Evolutionary conservation across 176 grass and related monocot species (phyloP).

Genomic region (Juncus inflexus): DNA sequence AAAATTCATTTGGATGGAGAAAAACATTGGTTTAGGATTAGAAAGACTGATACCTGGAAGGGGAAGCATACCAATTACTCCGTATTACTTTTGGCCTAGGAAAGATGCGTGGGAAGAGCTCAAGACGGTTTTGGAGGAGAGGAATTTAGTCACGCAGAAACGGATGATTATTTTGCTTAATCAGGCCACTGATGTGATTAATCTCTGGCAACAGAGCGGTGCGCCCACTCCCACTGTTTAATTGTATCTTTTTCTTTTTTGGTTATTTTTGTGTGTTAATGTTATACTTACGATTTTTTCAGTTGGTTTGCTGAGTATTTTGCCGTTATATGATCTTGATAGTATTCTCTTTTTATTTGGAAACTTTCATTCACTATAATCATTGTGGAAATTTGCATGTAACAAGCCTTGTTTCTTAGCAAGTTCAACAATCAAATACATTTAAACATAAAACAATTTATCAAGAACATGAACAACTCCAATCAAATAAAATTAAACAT

Average conservation of each 20-base stretch:
- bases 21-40: conserved; percentile 65
- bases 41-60: conserved; percentile 50
- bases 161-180: conserved; percentile 93
- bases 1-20: conserved; percentile 97
- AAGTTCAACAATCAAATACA: no score
- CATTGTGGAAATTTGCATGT: neutral
- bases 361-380: conserved; percentile 9
- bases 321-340: no score
- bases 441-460: no score
- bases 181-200: conserved; percentile 87
- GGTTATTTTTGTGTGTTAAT: no score
- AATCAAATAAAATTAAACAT: no score
- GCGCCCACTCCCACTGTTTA: conserved; percentile 11
- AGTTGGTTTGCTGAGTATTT: no score
- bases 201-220: conserved; percentile 88
- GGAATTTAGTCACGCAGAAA: conserved; percentile 71
- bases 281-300: no score
- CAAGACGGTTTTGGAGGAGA: conserved; percentile 55
- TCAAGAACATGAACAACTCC: no score
- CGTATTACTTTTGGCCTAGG: conserved; percentile 77
- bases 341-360: neutral
- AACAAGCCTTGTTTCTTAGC: no score
- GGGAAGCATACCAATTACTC: conserved; percentile 68
- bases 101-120: conserved; percentile 92
- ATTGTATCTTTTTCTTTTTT: neutral